phyloP scores from a whole-genome alignment of 139 green algal species.

The Gonium pectorale region DNA sequence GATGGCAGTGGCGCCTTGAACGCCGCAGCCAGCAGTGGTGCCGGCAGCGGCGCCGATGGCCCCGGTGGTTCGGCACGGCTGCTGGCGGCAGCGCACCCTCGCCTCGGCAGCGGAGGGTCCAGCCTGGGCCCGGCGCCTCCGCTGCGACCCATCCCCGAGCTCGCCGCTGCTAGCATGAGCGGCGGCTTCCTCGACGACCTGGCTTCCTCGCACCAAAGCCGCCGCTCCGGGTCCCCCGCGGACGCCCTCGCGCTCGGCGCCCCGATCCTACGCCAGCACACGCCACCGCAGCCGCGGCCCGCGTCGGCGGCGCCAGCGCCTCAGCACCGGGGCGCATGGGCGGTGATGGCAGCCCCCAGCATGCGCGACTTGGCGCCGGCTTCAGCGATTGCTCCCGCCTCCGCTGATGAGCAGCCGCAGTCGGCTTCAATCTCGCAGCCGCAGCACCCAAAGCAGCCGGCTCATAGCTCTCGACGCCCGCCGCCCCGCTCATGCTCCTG shows the following conservation, averaged over 20 bases:
- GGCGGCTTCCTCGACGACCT: too few relatives aligned
- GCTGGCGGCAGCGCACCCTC: too few relatives aligned
- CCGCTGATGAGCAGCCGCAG: slow-evolving; percentile 7
- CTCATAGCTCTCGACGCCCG: not conserved
- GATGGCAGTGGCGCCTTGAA: too few relatives aligned
- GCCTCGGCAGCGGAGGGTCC: too few relatives aligned
- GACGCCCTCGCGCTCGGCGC: not conserved
- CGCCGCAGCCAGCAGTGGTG: too few relatives aligned
- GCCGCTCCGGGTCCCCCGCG: too few relatives aligned
- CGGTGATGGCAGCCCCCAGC: not conserved
- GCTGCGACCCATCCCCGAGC: slow-evolving; percentile 21
- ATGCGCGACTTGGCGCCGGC: too few relatives aligned
- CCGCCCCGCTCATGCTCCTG: not conserved
- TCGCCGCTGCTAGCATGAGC: not conserved
- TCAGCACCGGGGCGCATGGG: not conserved
- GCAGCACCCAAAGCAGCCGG: not conserved
- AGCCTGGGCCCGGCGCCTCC: too few relatives aligned
- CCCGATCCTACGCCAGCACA: not conserved
- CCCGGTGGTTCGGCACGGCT: too few relatives aligned
- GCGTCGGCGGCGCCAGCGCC: too few relatives aligned
- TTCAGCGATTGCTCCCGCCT: not conserved
- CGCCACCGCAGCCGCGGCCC: not conserved
- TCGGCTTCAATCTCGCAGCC: not conserved
- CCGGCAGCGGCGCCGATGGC: too few relatives aligned
- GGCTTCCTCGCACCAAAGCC: too few relatives aligned